A percentile compares a stretch with the other conserved stretches of the same genome.
phyloP scores from a whole-genome alignment of 805 yeast genomes.

The Nakazawaea wickerhamii region DNA sequence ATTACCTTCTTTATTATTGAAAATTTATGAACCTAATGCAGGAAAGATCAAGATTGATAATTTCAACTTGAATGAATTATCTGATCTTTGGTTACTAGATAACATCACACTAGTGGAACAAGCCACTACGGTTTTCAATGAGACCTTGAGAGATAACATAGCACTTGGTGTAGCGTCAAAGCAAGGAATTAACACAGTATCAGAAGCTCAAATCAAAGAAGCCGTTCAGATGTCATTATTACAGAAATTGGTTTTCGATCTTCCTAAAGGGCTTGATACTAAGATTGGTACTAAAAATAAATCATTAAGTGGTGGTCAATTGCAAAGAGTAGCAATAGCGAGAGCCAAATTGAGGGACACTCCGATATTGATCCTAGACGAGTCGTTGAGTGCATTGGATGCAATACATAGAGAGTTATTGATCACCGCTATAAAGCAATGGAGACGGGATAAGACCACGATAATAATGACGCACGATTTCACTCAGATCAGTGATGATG shows the following conservation, averaged over 20 bases:
- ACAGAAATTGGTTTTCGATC: slow-evolving; percentile 37
- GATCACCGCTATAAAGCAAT: slow-evolving; percentile 43
- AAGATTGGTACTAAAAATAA: slow-evolving; percentile 38
- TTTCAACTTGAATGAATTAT: slow-evolving; percentile 35
- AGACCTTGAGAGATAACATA: slow-evolving; percentile 59
- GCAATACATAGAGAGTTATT: slow-evolving; percentile 37
- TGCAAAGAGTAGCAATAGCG: slow-evolving; percentile 78
- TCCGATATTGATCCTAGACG: slow-evolving; percentile 79
- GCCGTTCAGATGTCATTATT: slow-evolving; percentile 53
- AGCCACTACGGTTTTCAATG: slow-evolving; percentile 58
- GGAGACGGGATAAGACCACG: slow-evolving; percentile 71
- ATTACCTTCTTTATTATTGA: slow-evolving; percentile 53
- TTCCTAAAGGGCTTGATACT: slow-evolving; percentile 55
- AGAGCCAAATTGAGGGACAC: slow-evolving; percentile 72
- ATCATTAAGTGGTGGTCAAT: slow-evolving; percentile 84
- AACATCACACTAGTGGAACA: slow-evolving; percentile 76
- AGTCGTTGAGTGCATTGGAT: slow-evolving; percentile 81
- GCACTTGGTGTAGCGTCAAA: slow-evolving; percentile 37
- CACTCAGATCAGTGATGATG: slow-evolving; percentile 48
- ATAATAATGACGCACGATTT: slow-evolving; percentile 78
- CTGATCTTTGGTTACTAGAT: slow-evolving; percentile 47
- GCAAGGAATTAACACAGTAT: slow-evolving; percentile 20
- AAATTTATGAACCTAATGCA: slow-evolving; percentile 42
- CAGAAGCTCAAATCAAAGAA: slow-evolving; percentile 26
- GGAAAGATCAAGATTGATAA: slow-evolving; percentile 65